These are phyloP conservation scores for Theobroma cacao DNA, from an alignment of 345 rosid species.

Conservation along the genomic window DNA sequence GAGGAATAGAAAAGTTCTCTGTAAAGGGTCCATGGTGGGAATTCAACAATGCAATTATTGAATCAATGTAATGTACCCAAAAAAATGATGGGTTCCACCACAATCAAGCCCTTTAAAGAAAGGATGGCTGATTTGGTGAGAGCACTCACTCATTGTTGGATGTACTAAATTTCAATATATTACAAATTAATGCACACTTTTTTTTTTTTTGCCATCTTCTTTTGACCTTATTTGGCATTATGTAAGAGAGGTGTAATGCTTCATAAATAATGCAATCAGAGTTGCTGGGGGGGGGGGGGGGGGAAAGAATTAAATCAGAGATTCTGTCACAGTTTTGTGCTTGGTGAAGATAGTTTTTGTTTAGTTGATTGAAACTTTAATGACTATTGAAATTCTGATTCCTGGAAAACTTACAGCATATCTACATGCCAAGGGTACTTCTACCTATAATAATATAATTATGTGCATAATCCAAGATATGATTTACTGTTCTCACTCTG, in stretches of 20 bases:
- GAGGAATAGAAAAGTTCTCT: neutral
- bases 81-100: constrained; percentile 17
- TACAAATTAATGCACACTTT: neutral
- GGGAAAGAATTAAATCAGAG: too few relatives aligned
- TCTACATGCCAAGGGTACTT: too few relatives aligned
- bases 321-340: too few relatives aligned
- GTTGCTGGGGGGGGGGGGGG: too few relatives aligned
- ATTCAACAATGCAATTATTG: constrained; percentile 31
- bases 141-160: constrained; percentile 4
- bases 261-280: too few relatives aligned
- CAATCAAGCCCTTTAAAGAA: neutral
- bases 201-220: neutral
- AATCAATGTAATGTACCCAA: constrained; percentile 1
- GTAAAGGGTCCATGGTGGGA: neutral
- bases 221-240: neutral
- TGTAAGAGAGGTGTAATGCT: too few relatives aligned
- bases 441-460: too few relatives aligned
- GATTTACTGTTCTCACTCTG: too few relatives aligned
- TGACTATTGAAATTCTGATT: too few relatives aligned
- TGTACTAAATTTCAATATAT: constrained; percentile 2
- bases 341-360: neutral
- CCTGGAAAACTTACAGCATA: too few relatives aligned
- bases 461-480: too few relatives aligned
- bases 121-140: neutral
- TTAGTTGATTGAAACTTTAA: too few relatives aligned